phyloP scores from a whole-genome alignment of 2,329 filamentous ascomycete species.

The Pyrenophora teres region DNA sequence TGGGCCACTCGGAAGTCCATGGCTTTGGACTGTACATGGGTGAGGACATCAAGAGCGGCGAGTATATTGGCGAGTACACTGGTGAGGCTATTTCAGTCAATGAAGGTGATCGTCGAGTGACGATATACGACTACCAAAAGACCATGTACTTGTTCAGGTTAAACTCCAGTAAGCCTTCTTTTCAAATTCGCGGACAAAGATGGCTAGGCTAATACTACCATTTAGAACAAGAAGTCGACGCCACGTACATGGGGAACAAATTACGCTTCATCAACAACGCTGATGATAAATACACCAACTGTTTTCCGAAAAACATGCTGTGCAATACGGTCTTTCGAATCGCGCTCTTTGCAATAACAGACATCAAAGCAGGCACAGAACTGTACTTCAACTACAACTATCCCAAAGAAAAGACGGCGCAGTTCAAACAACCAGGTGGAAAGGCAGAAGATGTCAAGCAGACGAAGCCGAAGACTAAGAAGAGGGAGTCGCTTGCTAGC shows the following conservation, averaged over 20 bases:
- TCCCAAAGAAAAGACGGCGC: constrained; percentile 21
- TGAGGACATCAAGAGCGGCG: constrained; percentile 67
- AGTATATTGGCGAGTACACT: constrained; percentile 81
- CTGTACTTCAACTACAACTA: constrained; percentile 79
- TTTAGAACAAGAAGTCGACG: constrained; percentile 64
- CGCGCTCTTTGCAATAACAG: constrained; percentile 69
- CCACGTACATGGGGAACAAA: constrained; percentile 77
- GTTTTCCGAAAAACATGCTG: constrained; percentile 69
- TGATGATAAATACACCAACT: constrained; percentile 59
- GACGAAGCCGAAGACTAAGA: constrained; percentile 10
- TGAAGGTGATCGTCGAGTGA: constrained; percentile 72
- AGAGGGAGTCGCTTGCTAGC: constrained; percentile 3
- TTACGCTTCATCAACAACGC: constrained; percentile 85
- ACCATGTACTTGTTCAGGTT: constrained; percentile 66
- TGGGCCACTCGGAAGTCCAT: constrained; percentile 73
- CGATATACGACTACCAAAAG: constrained; percentile 64
- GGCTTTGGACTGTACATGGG: constrained; percentile 78
- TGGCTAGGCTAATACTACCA: constrained; percentile 7
- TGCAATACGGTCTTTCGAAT: constrained; percentile 77
- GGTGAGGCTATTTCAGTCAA: constrained; percentile 75
- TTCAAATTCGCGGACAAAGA: neutral
- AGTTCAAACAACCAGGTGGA: constrained; percentile 30
- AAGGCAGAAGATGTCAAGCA: constrained; percentile 19
- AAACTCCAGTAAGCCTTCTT: constrained; percentile 49
- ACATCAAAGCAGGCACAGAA: constrained; percentile 74